Base-by-base conservation (phyloP, 2,329 filamentous ascomycete species). In the Mycosphaerella sp. region DNA sequence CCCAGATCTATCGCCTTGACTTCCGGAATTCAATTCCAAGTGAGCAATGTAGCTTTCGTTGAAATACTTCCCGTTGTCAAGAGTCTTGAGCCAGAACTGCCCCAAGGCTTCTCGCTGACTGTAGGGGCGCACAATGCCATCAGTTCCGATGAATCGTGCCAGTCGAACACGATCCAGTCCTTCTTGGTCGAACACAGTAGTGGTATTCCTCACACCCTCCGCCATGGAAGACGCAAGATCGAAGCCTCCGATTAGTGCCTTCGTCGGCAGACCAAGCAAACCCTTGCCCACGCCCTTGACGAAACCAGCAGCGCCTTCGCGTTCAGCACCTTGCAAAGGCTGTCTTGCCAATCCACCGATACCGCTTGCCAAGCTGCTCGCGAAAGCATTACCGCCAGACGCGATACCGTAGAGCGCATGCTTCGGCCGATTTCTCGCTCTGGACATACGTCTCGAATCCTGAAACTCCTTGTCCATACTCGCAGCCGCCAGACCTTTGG, bases 381-480 rank as follows among this genome's bases (percentile, higher is more conserved):
- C 87, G 60, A 98, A 88, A 13, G 90, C 94, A 71, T 95, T 97
- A 18, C 93, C 93, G 14, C 93, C 93, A 2, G 90, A 87, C 1
- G 91, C 94, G 44, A 98, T 91, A 45, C 94, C 93, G 64, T 96
- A 98, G 2, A 98, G 77, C 4, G 93, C 94, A 67, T 98, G 93
- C 75, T 98, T 98, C 2, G 93, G 94, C 54, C 91, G 79, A 70
- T 98, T 98, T 41, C 94, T 82, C 25, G 89, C 87, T 54, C 89
- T 84, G 2, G 90, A 90, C 77, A 97, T 98, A 52, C 94, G 87
- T 47, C 93, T 85, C 54, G 91, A 85, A 69, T 97, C 90, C 69
- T 98, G 94, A 74, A 97, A 98, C 67, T 98, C 91, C 70, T 98
- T 97, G 74, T 98, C 93, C 59, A 98, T 80, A 4, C 91, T 96